Conservation (phyloP, 345 rosid genomes). For the Nephelium lappaceum region DNA sequence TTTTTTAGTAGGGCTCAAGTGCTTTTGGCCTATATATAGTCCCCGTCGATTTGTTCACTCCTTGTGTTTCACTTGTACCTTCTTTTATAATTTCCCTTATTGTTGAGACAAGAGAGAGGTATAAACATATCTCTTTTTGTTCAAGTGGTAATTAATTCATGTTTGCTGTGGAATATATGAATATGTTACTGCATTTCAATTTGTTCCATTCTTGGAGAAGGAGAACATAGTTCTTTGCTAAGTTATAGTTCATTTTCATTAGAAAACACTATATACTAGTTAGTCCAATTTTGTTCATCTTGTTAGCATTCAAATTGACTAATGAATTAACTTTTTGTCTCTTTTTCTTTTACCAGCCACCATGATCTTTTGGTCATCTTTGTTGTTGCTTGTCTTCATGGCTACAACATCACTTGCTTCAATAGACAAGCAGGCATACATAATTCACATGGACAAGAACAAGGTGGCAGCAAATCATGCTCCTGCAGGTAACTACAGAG, state of each 20-base stretch:
- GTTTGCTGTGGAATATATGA: too few species aligned
- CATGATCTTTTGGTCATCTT: conserved; percentile 28
- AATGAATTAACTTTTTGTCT: neutral
- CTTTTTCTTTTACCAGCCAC: conserved; percentile 10
- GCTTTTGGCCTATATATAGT: conserved; percentile 9
- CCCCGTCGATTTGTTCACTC: neutral
- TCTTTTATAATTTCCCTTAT: neutral
- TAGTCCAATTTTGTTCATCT: neutral
- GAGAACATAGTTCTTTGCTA: too few species aligned
- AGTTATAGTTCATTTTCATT: too few species aligned
- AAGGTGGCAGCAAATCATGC: conserved; percentile 32
- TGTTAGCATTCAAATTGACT: neutral
- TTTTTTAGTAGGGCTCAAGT: neutral
- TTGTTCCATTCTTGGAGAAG: too few species aligned
- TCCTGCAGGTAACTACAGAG: conserved; percentile 19
- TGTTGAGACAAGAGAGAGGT: neutral
- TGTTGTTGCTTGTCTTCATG: conserved; percentile 31
- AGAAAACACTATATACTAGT: too few species aligned
- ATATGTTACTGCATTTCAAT: too few species aligned
- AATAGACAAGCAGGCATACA: conserved; percentile 45
- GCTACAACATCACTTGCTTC: conserved; percentile 35
- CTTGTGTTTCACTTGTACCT: neutral
- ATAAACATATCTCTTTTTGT: neutral
- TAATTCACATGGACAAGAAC: conserved; percentile 60
- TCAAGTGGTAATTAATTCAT: neutral